A percentile compares a stretch with the other conserved stretches of the same genome.
Evolutionary conservation across 805 yeast genomes (phyloP).

Genomic region (Millerozyma acaciae): DNA sequence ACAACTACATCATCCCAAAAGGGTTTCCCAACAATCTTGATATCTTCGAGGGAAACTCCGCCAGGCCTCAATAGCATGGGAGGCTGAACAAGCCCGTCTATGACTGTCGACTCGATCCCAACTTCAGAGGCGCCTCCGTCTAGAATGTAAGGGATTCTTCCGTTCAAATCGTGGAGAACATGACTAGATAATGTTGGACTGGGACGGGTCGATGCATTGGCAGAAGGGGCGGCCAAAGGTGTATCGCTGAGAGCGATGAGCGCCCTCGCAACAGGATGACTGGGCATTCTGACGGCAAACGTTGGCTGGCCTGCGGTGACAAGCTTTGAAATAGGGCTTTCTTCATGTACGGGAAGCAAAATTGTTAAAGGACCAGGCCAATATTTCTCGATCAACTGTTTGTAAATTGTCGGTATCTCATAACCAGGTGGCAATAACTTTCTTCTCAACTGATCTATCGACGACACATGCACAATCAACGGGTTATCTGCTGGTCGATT

Average conservation of each 20-base stretch:
- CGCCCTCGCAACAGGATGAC: slow-evolving; percentile 86
- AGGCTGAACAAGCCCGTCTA: slow-evolving; percentile 81
- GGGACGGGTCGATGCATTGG: slow-evolving; percentile 93
- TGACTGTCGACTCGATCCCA: slow-evolving; percentile 92
- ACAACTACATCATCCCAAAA: slow-evolving; percentile 61
- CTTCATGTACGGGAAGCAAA: slow-evolving; percentile 55
- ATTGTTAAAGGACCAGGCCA: slow-evolving; percentile 99
- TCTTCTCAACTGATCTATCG: slow-evolving; percentile 64
- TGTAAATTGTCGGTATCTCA: slow-evolving; percentile 65
- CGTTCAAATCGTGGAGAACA: slow-evolving; percentile 75
- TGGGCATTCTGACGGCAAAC: slow-evolving; percentile 88
- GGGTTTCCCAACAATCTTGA: slow-evolving; percentile 60
- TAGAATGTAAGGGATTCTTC: slow-evolving; percentile 74
- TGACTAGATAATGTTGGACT: slow-evolving; percentile 89
- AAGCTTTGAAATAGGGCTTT: slow-evolving; percentile 55
- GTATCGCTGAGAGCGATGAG: slow-evolving; percentile 77
- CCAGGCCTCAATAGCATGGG: slow-evolving; percentile 94
- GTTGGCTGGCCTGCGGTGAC: slow-evolving; percentile 89
- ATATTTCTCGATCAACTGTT: slow-evolving; percentile 57
- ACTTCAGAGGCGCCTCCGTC: slow-evolving; percentile 90
- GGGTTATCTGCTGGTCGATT: slow-evolving; percentile 96
- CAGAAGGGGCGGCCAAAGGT: slow-evolving; percentile 97
- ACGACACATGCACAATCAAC: slow-evolving; percentile 82
- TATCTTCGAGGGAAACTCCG: slow-evolving; percentile 80
- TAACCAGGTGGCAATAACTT: slow-evolving; percentile 47